Evolutionary conservation across 1,139 yeast species (phyloP), one percentile per base, ranked within the genome.

Genomic region (Hyphopichia khmerensis): DNA sequence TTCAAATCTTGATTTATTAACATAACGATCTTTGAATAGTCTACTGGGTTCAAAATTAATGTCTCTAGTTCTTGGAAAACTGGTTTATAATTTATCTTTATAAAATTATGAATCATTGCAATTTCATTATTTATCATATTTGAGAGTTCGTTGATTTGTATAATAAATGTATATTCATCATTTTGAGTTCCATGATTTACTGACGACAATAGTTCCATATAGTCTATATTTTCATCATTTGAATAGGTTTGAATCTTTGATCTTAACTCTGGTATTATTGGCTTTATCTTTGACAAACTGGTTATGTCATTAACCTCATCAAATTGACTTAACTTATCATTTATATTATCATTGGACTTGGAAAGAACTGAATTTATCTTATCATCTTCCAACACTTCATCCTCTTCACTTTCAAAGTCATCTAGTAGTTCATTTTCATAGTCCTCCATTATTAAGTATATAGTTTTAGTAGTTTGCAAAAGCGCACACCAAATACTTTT

Each of bases 31-130:
- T 68, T 67, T 8, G 87, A 80, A 59, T 83, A 89, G 42, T 83
- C 87, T 0, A 78, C 59, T 0, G 95, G 83, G 48, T 79, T 77
- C n/a, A 79, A 66, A 0, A 87, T 72, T 29, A 90, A 64, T 0
- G 82, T 68, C 32, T 78, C 86, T 42, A 90, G 67, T 53, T 89
- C 96, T 0, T 87, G 82, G 62, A 88, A 89, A 16, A 85, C 78
- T 7, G 74, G 70, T 14, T 72, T 65, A 54, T 88, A 90, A 33
- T 73, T 71, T 6, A 72, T 57, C 42, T 74, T 78, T 35, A 85
- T 64, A 46, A 78, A 78, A 14, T 70, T 62, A 48, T 80, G 79
- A 11, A 84, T 60, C 8, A 69, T 52, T 0, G 64, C 53, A 6
- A 84, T 79, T 48, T 87, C 95, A 33, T 69, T 69, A 40, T 75